Evolutionary conservation across 1,139 yeast species (phyloP).

Genomic region (Kodamaea sp.): DNA sequence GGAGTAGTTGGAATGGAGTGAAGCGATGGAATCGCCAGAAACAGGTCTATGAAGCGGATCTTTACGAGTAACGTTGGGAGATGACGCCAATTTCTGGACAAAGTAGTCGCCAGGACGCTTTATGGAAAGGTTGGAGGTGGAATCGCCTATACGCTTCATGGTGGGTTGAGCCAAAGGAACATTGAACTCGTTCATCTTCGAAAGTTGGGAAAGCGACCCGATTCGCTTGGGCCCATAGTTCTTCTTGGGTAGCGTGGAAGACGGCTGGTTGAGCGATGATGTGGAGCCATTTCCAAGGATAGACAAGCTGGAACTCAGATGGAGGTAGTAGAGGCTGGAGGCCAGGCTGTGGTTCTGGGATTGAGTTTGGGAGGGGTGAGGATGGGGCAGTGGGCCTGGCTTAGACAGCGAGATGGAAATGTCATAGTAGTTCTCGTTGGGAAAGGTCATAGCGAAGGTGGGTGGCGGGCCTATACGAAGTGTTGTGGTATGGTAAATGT

Average conservation of each 20-base stretch:
- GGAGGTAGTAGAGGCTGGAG: conserved; percentile 6
- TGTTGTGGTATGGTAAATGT: too few species aligned
- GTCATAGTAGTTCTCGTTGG: conserved; percentile 32
- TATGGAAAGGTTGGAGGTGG: too few species aligned
- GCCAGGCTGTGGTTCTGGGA: conserved; percentile 1
- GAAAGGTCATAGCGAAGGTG: conserved; percentile 18
- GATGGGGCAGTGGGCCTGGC: too few species aligned
- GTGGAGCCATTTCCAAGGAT: conserved; percentile 8
- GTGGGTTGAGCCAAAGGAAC: conserved; percentile 6
- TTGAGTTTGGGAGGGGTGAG: conserved; percentile 3
- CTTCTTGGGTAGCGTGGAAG: conserved; percentile 7
- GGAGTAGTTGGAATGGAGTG: conserved; percentile 36
- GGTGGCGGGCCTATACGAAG: too few species aligned
- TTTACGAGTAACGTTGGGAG: conserved; percentile 9
- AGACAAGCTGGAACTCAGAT: conserved; percentile 8
- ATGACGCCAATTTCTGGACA: conserved; percentile 30
- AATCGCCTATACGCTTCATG: conserved; percentile 44
- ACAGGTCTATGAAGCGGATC: conserved; percentile 24
- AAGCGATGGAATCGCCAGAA: conserved; percentile 39
- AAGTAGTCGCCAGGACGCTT: conserved; percentile 49
- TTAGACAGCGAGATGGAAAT: conserved; percentile 26
- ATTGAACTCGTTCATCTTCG: conserved; percentile 20
- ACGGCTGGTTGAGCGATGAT: conserved; percentile 7
- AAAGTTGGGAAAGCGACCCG: conserved; percentile 28
- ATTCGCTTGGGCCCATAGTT: conserved; percentile 26